These are phyloP conservation scores for Neoconidiobolus thromboides DNA, from an alignment of 371 early-diverging fungal genomes.

Conservation along the genomic window DNA sequence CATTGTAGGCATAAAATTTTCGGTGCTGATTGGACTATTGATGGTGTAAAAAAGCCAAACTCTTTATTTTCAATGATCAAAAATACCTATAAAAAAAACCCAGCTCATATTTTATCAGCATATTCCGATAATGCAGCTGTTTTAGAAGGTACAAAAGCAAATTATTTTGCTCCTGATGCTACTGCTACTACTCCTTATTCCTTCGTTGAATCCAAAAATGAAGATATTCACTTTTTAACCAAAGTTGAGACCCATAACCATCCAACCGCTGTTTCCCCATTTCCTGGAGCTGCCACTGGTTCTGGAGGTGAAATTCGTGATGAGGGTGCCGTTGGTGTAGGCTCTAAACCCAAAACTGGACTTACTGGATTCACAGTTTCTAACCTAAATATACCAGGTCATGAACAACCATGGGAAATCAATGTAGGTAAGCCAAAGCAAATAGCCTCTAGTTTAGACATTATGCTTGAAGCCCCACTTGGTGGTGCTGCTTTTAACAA, in stretches of 20 bases:
- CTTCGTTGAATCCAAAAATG: constrained; percentile 25
- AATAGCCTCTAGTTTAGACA: constrained; percentile 77
- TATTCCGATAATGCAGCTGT: constrained; percentile 97
- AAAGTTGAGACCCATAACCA: constrained; percentile 98
- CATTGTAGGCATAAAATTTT: constrained; percentile 98
- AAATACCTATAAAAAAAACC: constrained; percentile 69
- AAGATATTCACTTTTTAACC: constrained; percentile 67
- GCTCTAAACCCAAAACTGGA: constrained; percentile 87
- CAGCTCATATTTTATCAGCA: constrained; percentile 71
- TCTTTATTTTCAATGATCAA: constrained; percentile 88
- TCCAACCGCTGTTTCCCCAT: constrained; percentile 94
- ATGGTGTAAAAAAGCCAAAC: constrained; percentile 47
- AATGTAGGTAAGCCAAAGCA: constrained; percentile 72
- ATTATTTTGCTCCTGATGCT: constrained; percentile 41
- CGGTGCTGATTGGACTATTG: constrained; percentile 87
- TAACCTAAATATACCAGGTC: constrained; percentile 76
- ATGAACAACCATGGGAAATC: constrained; percentile 81
- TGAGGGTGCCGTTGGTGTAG: constrained; percentile 90
- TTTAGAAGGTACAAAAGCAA: constrained; percentile 55
- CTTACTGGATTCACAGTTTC: constrained; percentile 84
- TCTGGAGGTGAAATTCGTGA: constrained; percentile 96
- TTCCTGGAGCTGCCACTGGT: constrained; percentile 86
- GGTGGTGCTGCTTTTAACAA: constrained; percentile 96
- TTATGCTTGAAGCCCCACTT: constrained; percentile 91
- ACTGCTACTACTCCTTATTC: constrained; percentile 15